These are phyloP conservation scores for Ogataea neopini DNA, from an alignment of 805 yeast species.

Conservation along the genomic window DNA sequence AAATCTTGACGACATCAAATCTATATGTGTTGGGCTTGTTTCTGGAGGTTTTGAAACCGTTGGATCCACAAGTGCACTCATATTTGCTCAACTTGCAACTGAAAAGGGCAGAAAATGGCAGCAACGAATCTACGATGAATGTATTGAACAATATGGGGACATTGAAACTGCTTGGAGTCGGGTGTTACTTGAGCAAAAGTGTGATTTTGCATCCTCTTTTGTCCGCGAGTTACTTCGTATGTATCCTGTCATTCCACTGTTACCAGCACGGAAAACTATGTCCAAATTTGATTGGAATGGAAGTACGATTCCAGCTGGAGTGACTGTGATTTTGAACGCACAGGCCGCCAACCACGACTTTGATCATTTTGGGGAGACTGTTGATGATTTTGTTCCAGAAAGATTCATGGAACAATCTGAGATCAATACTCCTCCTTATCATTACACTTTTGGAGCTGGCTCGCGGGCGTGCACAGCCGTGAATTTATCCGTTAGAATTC, in stretches of 20 bases:
- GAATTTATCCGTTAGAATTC: constrained; percentile 22
- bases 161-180: constrained; percentile 21
- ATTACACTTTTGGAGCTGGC: constrained; percentile 28
- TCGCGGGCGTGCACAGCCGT: constrained; percentile 29
- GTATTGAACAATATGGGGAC: constrained; percentile 15
- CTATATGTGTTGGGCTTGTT: constrained; percentile 27
- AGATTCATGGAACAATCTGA: constrained; percentile 16
- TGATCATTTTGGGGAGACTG: constrained; percentile 20
- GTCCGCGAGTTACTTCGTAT: constrained; percentile 23
- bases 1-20: constrained; percentile 23
- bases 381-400: constrained; percentile 24
- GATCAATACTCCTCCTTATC: constrained; percentile 24
- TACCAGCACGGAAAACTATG: constrained; percentile 27
- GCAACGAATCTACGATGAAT: constrained; percentile 19
- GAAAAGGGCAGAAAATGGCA: constrained; percentile 23
- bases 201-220: constrained; percentile 23
- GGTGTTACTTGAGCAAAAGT: constrained; percentile 23
- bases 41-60: constrained; percentile 29
- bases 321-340: constrained; percentile 26
- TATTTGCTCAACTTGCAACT: constrained; percentile 19
- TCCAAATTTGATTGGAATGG: constrained; percentile 19
- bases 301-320: constrained; percentile 20
- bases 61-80: constrained; percentile 22
- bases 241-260: constrained; percentile 26
- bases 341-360: constrained; percentile 28